Evolutionary conservation across 2,329 filamentous ascomycete species (phyloP), one percentile per base, ranked within the genome.

Genomic region (Penicillium sp.): DNA sequence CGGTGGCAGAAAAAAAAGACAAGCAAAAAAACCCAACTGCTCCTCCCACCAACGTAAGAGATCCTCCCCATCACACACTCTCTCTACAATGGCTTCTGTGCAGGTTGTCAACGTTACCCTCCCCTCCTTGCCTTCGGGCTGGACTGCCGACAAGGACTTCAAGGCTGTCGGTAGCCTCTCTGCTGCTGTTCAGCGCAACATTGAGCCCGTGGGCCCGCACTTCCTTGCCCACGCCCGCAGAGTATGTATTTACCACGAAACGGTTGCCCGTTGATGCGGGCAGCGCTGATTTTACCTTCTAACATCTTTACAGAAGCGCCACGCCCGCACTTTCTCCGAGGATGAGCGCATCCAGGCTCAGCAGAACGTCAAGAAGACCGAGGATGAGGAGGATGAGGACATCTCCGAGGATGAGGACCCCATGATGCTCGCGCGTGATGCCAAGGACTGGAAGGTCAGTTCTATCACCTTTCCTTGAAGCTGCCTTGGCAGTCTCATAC

Each of bases 391-490:
- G 60, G 89, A 89, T 65, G 91, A 90, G 73, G 93, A 98, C 64
- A 92, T 96, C 78, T 96, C 92, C 80, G 95, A 99, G 82, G 83
- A 89, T 33, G 95, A 99, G 81, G 94, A 98, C 75, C 89, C 92
- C 59, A 86, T 96, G 82, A 90, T 98, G 87, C 87, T 99, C 35
- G 86, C 91, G 77, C 87, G 93, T 58, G 93, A 98, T 76, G 93
- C 95, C 74, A 99, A 99, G 84, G 95, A 99, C 84, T 99, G 95
- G 95, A 99, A 99, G 90, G 92, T 94, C 78, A 68, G 83, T 69
- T 2, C 8, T 4, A 13, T 49, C 52, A 35, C 6, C 10, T 7
- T n/a, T 3, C 3, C 5, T 13, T 25, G 8, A 22, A 33, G 2
- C 19, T 40, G 35, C 6, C 19, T 37, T 25, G 1, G 1, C 11